Evolutionary conservation across 1,139 yeast species (phyloP), one percentile per base, ranked within the genome.

Genomic region (Protomyces inundatus): DNA sequence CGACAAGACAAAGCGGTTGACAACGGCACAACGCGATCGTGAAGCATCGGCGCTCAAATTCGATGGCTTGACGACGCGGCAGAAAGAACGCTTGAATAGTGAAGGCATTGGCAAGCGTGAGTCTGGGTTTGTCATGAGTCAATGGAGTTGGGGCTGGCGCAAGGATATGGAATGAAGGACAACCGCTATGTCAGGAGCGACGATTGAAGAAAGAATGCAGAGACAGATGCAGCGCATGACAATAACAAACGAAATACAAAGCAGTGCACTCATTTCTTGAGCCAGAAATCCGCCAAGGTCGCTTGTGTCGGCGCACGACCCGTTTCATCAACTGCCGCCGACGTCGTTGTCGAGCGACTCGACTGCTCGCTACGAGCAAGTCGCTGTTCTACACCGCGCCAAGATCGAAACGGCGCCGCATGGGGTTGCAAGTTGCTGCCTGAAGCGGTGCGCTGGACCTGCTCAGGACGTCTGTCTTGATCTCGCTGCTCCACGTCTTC

Each of bases 71-170:
- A 58, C 55, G 30, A 16, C 46, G 33, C 51, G 45, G 45, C 62
- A 58, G 53, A 58, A 52, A 52, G 62, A 58, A 42, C 52, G 62
- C 23, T 23, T 58, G 53, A 51, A 58, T 40, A 16, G 52, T 3
- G 62, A 58, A 14, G 62, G 62, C 23, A 58, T 58, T 12, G 62
- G 62, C 45, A 52, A 51, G 42, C 52, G 51, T 14, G 56, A 58
- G 16, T 40, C 56, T 45, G 62, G 62, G 6, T 52, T 58, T 23
- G 53, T 51, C 30, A 32, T 58, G 54, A 51, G 52, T 32, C 53
- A 58, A 39, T 58, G 62, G 62, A 58, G 62, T 23, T 58, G 62
- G 62, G 62, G 62, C 9, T 58, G 62, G 62, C 39, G 62, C 6
- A 52, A 58, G 56, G 52, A 58, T 34, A 42, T 42, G 10, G 48